Percentiles rank a stretch among this genome's conserved stretches.
phyloP scores from a whole-genome alignment of 306 rosid genomes.

The Castanea crenata region DNA sequence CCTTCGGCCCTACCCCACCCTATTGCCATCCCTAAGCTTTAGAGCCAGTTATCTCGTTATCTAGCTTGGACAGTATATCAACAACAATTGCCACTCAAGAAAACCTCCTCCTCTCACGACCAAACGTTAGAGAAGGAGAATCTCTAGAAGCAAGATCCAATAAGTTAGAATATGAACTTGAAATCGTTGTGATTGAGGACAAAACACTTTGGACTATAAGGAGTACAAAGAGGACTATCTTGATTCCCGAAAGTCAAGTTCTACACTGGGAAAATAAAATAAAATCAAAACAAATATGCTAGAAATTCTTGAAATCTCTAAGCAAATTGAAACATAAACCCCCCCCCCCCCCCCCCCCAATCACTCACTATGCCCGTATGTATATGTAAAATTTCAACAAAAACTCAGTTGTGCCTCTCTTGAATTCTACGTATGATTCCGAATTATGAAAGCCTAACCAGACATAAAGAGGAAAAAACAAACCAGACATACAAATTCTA shows the following conservation, averaged over 20 bases:
- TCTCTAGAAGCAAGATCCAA: constrained; percentile 77
- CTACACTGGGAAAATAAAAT: not conserved
- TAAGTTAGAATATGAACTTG: constrained; percentile 85
- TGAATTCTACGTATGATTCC: not conserved
- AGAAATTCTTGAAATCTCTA: constrained; percentile 24
- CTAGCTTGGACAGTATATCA: constrained; percentile 73
- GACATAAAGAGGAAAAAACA: not conserved
- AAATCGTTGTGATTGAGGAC: constrained; percentile 43
- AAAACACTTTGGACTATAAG: constrained; percentile 7
- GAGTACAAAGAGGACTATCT: constrained; percentile 17
- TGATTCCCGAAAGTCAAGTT: constrained; percentile 24
- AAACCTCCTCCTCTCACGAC: constrained; percentile 72
- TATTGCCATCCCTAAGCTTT: constrained; percentile 30
- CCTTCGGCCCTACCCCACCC: too few relatives aligned
- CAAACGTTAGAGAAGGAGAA: constrained; percentile 39
- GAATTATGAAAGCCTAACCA: not conserved
- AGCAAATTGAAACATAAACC: constrained; percentile 9
- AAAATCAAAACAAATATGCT: not conserved
- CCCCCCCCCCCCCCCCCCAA: too few relatives aligned
- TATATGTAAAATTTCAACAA: not conserved
- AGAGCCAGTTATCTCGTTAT: constrained; percentile 75
- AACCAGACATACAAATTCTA: not conserved
- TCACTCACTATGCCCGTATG: not conserved
- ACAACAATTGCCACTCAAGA: constrained; percentile 72
- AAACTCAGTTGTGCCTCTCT: not conserved